Evolutionary conservation across 2,329 filamentous ascomycete genomes (phyloP).

Genomic region (Pseudogymnoascus sp.): DNA sequence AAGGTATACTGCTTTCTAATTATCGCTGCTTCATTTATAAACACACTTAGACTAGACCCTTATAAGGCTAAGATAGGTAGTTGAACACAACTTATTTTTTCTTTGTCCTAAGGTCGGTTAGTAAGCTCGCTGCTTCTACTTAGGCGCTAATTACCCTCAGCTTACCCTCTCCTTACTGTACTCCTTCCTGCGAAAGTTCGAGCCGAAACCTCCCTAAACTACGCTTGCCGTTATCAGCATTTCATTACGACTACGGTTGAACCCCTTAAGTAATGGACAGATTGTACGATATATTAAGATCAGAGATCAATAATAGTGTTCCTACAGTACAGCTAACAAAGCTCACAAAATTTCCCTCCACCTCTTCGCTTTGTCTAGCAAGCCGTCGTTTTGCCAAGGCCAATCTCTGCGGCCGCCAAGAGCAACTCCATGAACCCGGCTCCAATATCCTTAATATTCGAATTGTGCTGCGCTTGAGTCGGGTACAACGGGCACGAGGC

Average conservation of each 20-base stretch:
- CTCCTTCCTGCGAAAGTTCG: too few species aligned
- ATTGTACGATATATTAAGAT: neutral
- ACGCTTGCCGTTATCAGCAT: neutral
- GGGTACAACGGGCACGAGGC: conserved; percentile 40
- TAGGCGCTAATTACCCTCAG: too few species aligned
- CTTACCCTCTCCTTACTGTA: too few species aligned
- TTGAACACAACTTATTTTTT: too few species aligned
- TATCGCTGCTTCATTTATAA: too few species aligned
- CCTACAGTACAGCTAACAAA: neutral
- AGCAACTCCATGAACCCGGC: conserved; percentile 42
- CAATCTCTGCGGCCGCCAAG: conserved; percentile 23
- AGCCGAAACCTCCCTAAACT: neutral
- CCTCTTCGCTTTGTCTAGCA: conserved; percentile 9
- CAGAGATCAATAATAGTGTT: neutral
- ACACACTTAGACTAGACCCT: too few species aligned
- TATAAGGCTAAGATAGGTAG: too few species aligned
- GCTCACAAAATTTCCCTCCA: neutral
- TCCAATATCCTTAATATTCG: conserved; percentile 37
- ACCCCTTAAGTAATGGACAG: neutral
- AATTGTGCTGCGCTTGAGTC: conserved; percentile 34
- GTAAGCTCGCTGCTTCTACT: too few species aligned
- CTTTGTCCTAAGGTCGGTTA: too few species aligned
- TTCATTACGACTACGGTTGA: neutral
- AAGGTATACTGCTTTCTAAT: too few species aligned
- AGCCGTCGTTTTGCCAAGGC: conserved; percentile 15